These are phyloP conservation scores for Cystobasidium ongulense DNA, from an alignment of 768 basidiomycete genomes.

Conservation along the genomic window DNA sequence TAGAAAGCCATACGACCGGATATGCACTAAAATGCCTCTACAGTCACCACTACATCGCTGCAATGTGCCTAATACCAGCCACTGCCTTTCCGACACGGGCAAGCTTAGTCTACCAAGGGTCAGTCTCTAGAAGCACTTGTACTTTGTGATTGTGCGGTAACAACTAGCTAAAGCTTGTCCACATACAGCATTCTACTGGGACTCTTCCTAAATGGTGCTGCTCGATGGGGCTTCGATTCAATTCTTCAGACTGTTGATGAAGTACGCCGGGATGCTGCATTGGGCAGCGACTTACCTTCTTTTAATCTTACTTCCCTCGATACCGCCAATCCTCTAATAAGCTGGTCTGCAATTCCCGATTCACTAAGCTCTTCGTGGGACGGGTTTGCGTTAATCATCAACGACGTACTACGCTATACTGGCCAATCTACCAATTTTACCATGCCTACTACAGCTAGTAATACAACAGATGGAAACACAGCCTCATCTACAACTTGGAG, in stretches of 20 bases:
- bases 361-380: conserved; percentile 54
- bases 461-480: conserved; percentile 33
- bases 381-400: conserved; percentile 64
- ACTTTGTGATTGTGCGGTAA: too few relatives aligned
- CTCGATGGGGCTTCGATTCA: conserved; percentile 69
- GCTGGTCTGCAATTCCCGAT: conserved; percentile 53
- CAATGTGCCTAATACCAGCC: conserved; percentile 64
- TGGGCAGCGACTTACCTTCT: conserved; percentile 60
- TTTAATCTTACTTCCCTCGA: conserved; percentile 69
- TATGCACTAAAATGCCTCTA: conserved; percentile 47
- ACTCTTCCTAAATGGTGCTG: conserved; percentile 63
- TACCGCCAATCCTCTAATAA: conserved; percentile 46
- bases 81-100: conserved; percentile 73
- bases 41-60: conserved; percentile 74
- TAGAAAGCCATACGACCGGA: not conserved
- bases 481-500: conserved; percentile 47
- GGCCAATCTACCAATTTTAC: conserved; percentile 65
- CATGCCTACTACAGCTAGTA: conserved; percentile 47
- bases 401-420: conserved; percentile 73
- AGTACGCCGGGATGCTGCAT: conserved; percentile 64
- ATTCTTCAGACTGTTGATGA: conserved; percentile 66
- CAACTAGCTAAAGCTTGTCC: not conserved
- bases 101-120: conserved; percentile 68
- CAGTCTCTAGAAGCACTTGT: not conserved
- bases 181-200: conserved; percentile 57